A percentile compares a stretch with the other conserved stretches of the same genome.
These are phyloP conservation scores for Ensete glaucum DNA, from an alignment of 176 grass and related monocot genomes.

Conservation along the genomic window DNA sequence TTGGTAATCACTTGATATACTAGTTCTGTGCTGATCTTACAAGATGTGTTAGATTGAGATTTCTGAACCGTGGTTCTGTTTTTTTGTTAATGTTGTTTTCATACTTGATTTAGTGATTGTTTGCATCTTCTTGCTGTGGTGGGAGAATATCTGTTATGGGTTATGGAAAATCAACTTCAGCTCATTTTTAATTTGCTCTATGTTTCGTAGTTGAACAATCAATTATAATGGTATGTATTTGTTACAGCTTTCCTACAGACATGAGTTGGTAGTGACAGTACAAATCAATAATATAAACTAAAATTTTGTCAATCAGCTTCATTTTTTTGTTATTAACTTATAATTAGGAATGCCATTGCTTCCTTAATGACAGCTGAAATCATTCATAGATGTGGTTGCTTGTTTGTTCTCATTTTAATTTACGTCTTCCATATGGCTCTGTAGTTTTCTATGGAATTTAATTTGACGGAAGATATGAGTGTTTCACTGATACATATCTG, in stretches of 20 bases:
- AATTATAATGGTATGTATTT: too few relatives aligned
- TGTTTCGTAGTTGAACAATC: too few relatives aligned
- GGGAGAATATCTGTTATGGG: too few relatives aligned
- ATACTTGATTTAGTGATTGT: too few relatives aligned
- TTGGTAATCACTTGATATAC: too few relatives aligned
- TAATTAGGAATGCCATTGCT: neutral
- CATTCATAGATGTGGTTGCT: neutral
- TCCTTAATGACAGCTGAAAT: neutral
- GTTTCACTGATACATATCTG: slow-evolving; percentile 8
- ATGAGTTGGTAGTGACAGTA: neutral
- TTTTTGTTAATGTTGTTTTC: too few relatives aligned
- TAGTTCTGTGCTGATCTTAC: too few relatives aligned
- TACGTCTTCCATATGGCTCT: neutral
- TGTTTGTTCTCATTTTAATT: neutral
- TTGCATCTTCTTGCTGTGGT: too few relatives aligned
- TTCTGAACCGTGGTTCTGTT: too few relatives aligned
- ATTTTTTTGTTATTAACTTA: neutral
- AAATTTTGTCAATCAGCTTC: neutral
- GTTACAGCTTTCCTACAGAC: neutral
- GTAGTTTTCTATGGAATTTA: neutral
- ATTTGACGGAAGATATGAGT: neutral
- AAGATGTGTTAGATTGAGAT: too few relatives aligned
- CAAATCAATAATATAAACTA: neutral
- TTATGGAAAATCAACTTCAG: too few relatives aligned
- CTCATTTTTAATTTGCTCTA: too few relatives aligned